Base-by-base conservation (phyloP, 495 filamentous ascomycete species). In the Rostrohypoxylon terebratum region DNA sequence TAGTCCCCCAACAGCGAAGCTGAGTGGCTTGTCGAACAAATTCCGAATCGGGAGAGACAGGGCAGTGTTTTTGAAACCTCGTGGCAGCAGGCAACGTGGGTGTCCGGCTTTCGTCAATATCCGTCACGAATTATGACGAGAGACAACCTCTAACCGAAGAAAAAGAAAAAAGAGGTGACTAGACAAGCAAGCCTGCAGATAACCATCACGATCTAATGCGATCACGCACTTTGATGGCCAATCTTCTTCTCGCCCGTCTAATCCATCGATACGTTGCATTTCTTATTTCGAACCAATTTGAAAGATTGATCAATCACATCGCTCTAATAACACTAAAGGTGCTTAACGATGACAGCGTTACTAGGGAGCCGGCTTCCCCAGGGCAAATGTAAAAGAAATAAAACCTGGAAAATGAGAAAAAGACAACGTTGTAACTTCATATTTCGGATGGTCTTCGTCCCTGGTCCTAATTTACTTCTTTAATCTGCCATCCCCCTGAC, bases 401-500 rank as follows among this genome's bases (percentile, higher is more conserved):
- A 61, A 34, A 34, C 66, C 50, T 48, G 18, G 40, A 33, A 25
- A n/a, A 59, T 21, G 48, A 53, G 33, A 18, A 5, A 18, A 64
- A 64, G 10, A 47, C 55, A 74, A 50, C 51, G 72, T 71, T 59
- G 68, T 59, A 74, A 71, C 67, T 45, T 71, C 63, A 71, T 71
- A 71, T 72, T 72, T 75, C 64, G 64, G 63, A 55, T 71, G 59
- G 57, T 55, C 53, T 64, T 64, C 61, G 53, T 75, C 64, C 72
- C 63, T 75, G 63, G 63, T 59, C n/a, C 59, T 72, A 68, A 75
- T 75, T 75, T 75, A 25, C 68, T 71, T 75, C 61, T 66, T 71
- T 71, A 75, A 71, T 68, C 54, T 68, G 33, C 38, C 21, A 34
- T 61, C 72, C 72, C 72, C 72, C 68, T 61, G 62, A 55, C 25